Evolutionary conservation across 73 alveolate genomes (phyloP), one percentile per base, ranked within the genome.

Genomic region (Blepharisma japonicum): DNA sequence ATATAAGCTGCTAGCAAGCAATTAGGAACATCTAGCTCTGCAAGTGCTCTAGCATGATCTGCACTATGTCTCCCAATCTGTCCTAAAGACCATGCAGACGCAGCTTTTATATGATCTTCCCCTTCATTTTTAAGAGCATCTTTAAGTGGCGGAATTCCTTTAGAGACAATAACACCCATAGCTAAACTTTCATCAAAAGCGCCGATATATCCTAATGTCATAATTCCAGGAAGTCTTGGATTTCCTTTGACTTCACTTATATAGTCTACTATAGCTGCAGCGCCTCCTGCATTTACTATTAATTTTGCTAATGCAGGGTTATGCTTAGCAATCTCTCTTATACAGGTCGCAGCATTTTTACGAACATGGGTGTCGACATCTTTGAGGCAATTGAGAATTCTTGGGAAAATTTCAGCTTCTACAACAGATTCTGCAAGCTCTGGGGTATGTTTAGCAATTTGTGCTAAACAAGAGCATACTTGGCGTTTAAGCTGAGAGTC

Each of bases 321-420:
- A 90, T 97, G 96, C 85, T 96, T 94, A 25, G 99, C 99, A 39
- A 97, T 97, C 87, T 97, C 99, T 74, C 99, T 88, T 56, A 97
- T 95, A 86, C 99, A 97, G 81, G 99, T 97, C 70, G 99, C 99
- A 7, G 99, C 99, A 82, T 96, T 96, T 91, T 94, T 94, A 77
- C 98, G 86, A 32, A 95, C 99, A 45, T 77, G 82, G 84, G 81
- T 94, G 79, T 90, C 97, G 45, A 92, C 78, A 71, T 89, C 96
- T 90, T 97, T 97, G 74, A 97, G 89, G 90, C 99, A 92, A 84
- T 97, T 96, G 87, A 97, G 87, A 82, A 97, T 96, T 70, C 98
- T 93, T 42, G 99, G 99, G 97, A 94, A 94, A 83, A 94, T 93
- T 77, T 94, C 99, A n/a, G 96, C 98, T 77, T 97, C 99, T 55